Conservation (phyloP, 345 rosid species). For the Gossypium rotundifolium region DNA sequence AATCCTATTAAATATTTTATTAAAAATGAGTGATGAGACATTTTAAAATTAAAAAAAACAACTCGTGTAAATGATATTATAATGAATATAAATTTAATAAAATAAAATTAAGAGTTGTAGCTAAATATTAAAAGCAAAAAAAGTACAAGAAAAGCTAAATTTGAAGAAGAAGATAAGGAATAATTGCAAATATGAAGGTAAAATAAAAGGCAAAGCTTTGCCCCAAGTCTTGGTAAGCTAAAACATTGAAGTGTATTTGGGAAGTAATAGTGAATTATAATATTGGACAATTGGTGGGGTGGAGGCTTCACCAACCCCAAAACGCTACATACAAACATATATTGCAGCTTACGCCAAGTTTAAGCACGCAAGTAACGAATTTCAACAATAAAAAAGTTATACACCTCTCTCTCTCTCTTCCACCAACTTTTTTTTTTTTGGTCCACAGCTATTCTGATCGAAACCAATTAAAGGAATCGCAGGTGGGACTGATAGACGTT, state of each 20-base stretch:
- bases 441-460: background rate
- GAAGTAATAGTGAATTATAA: background rate
- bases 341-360: background rate
- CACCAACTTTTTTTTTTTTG: background rate
- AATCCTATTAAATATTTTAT: too few relatives aligned
- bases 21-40: too few relatives aligned
- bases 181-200: too few relatives aligned
- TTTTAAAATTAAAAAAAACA: too few relatives aligned
- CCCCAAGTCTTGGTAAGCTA: too few relatives aligned
- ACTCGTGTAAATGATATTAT: too few relatives aligned
- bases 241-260: background rate
- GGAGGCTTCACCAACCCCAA: background rate
- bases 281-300: background rate
- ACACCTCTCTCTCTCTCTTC: background rate
- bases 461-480: background rate
- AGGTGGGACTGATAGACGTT: background rate
- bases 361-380: constrained; percentile 26
- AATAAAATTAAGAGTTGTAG: too few relatives aligned
- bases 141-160: too few relatives aligned
- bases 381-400: background rate
- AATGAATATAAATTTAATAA: too few relatives aligned
- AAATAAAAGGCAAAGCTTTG: too few relatives aligned
- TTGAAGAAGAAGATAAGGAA: too few relatives aligned
- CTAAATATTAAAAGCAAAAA: too few relatives aligned
- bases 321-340: background rate